Base-by-base conservation (phyloP, 1,284 basidiomycete genomes). In the Rhodotorula mucilaginosa region DNA sequence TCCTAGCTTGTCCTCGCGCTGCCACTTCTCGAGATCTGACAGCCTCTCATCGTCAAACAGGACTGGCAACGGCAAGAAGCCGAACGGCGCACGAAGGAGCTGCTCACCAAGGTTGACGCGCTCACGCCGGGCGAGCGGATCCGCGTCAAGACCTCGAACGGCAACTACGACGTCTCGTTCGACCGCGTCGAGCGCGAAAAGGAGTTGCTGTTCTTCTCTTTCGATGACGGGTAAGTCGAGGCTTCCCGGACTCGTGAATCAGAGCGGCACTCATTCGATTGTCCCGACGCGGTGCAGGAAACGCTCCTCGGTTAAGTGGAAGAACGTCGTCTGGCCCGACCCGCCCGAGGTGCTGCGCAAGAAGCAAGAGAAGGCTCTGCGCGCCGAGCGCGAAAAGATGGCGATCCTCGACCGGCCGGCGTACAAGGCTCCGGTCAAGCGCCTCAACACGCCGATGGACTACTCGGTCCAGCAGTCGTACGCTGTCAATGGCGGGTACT, bases 141-240 rank as follows among this genome's bases (percentile, higher is more conserved):
- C 83, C 91, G 92, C 81, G 85, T 95, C 74, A 89, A 90, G 63
- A 87, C 88, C 58, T 88, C 85, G 75, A 85, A 89, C 18, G 91
- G 90, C 6, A 87, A 89, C 19, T 92, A 90, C 78, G 90, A 93
- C 80, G 90, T 92, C 5, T 88, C 87, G 15, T 82, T 92, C 54
- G 79, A 91, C 18, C 84, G 87, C 62, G 87, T 91, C 26, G 82
- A 89, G 54, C 88, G 90, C 73, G 88, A 88, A 71, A 85, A 83
- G 2, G 83, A 85, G 64, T 87, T 86, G 16, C 87, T 93, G 1
- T 88, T 90, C 77, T 90, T 93, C n/a, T 80, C 90, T 2, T 91
- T 90, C 89, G 90, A 90, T 77, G 84, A 87, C 47, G 88, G 76
- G 77, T 72, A 29, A 26, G 73, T 61, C 39, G 12, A 21, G 18